Base-by-base conservation (phyloP, 2,329 filamentous ascomycete species). In the Nemania abortiva region DNA sequence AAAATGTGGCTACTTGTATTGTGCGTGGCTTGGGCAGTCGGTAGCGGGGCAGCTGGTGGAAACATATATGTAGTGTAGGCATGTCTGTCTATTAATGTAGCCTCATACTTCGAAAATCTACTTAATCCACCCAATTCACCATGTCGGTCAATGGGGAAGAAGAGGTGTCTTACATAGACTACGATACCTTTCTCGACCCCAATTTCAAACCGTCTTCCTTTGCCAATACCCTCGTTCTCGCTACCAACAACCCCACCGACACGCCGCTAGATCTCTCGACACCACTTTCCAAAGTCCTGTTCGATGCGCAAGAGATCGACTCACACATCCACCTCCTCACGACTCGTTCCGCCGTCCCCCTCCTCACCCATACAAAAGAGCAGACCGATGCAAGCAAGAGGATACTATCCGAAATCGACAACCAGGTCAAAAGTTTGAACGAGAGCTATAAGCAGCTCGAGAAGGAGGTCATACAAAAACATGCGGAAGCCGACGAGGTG, bases 291-390 rank as follows among this genome's bases (percentile, higher is more conserved):
- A 90, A 94, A 63, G 95, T 98, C 5, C 89, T 98, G 6, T 99
- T 99, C 82, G 96, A 99, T 81, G 91, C 96, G 2, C 96, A 98
- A 79, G 96, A 98, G 81, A 92, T 99, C 73, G 95, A 98, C 82
- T 97, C 95, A 0, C 94, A 97, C 79, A 97, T 99, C 72, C 94
- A 99, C 80, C 88, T 89, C 3, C 87, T 98, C 49, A 97, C 95
- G 6, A 96, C 94, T 2, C 91, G 92, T 71, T 92, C 91, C 31
- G 94, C 96, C 2, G 83, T 95, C 0, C 92, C 94, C 0, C 86
- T 99, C 31, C 87, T 99, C 22, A 84, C 90, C 34, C 88, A 98
- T 80, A 97, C 95, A 2, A 86, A 90, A 69, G 84, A 88, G 52
- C 92, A 96, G 79, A 92, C 90, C 15, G 86, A 89, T 37, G 90